These are phyloP conservation scores for Clarireedia paspali DNA, from an alignment of 2,329 filamentous ascomycete genomes.

Conservation along the genomic window DNA sequence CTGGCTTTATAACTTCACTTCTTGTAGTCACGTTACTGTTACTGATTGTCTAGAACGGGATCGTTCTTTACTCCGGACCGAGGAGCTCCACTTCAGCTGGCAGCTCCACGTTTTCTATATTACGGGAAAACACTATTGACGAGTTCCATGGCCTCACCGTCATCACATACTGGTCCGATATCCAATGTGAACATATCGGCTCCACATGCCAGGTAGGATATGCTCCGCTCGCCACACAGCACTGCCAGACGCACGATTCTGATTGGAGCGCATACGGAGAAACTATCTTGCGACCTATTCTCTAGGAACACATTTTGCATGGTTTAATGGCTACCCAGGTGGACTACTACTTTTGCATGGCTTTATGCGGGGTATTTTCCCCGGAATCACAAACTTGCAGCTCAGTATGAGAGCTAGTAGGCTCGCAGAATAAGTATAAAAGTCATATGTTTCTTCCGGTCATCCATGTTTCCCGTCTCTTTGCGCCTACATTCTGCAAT, in stretches of 20 bases:
- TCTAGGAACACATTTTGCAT: not conserved
- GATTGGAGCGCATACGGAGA: constrained; percentile 5
- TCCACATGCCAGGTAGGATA: too few species aligned
- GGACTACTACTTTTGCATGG: not conserved
- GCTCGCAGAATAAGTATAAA: not conserved
- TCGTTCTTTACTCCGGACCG: too few species aligned
- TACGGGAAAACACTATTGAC: too few species aligned
- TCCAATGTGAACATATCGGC: too few species aligned
- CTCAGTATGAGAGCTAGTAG: not conserved
- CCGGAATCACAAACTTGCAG: not conserved
- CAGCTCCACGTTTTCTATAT: too few species aligned
- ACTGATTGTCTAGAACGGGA: too few species aligned
- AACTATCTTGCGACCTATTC: constrained; percentile 2
- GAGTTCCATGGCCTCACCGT: too few species aligned
- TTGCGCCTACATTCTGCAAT: constrained; percentile 11
- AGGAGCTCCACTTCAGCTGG: too few species aligned
- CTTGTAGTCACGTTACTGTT: too few species aligned
- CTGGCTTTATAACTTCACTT: too few species aligned
- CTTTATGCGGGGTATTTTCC: constrained; percentile 4
- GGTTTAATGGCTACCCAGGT: not conserved
- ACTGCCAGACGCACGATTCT: not conserved
- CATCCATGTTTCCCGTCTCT: not conserved
- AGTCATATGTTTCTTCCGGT: not conserved
- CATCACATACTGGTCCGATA: too few species aligned
- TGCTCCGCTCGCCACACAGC: too few species aligned